A percentile compares a stretch with the other conserved stretches of the same genome.
Evolutionary conservation across 768 basidiomycete genomes (phyloP).

Genomic region (Russula griseocarnosa): DNA sequence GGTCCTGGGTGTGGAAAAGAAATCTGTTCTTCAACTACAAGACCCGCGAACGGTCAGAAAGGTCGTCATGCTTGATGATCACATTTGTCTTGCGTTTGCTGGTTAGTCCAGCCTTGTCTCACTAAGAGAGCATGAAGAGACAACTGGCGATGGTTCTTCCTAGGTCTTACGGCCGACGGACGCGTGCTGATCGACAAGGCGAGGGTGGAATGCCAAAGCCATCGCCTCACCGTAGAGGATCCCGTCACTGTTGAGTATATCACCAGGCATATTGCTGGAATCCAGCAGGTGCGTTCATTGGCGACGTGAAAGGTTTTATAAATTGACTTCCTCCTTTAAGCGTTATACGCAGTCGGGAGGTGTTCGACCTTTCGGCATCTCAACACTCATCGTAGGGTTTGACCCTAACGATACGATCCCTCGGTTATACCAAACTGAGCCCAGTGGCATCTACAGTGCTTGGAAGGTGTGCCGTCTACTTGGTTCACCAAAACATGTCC

Average conservation of each 20-base stretch:
- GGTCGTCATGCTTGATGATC: slow-evolving; percentile 98
- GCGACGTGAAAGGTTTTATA: background rate
- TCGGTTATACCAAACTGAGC: slow-evolving; percentile 93
- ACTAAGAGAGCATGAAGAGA: slow-evolving; percentile 13
- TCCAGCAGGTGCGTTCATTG: slow-evolving; percentile 74
- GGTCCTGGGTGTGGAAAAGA: slow-evolving; percentile 98
- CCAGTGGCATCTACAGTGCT: slow-evolving; percentile 94
- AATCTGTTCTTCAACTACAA: slow-evolving; percentile 93
- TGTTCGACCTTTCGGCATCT: slow-evolving; percentile 96
- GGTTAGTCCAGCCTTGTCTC: slow-evolving; percentile 49
- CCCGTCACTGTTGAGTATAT: slow-evolving; percentile 99
- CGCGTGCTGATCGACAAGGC: slow-evolving; percentile 98
- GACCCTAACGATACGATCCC: slow-evolving; percentile 88
- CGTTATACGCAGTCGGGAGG: slow-evolving; percentile 98
- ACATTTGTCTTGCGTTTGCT: slow-evolving; percentile 94
- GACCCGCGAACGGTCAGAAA: slow-evolving; percentile 97
- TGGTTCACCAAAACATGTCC: background rate
- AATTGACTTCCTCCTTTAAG: slow-evolving; percentile 40
- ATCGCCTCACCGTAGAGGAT: slow-evolving; percentile 95
- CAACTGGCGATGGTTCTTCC: slow-evolving; percentile 19
- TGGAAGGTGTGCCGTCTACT: slow-evolving; percentile 76
- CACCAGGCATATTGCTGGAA: slow-evolving; percentile 95
- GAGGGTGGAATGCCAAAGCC: slow-evolving; percentile 94
- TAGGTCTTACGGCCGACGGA: slow-evolving; percentile 96
- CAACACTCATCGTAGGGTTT: slow-evolving; percentile 94